These are phyloP conservation scores for Ambrosia artemisiifolia DNA, from an alignment of 129 eudicot genomes.

Conservation along the genomic window DNA sequence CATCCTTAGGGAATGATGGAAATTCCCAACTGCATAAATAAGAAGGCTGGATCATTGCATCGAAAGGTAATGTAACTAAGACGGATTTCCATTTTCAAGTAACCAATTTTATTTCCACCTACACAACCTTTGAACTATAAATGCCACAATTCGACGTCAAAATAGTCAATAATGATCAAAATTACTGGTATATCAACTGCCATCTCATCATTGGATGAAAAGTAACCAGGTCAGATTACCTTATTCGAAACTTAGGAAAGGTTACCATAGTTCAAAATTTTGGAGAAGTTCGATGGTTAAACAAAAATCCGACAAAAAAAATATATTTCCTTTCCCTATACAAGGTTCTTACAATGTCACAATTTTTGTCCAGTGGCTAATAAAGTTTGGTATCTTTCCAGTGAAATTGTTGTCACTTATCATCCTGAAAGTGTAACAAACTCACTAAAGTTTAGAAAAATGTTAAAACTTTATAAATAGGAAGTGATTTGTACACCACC, in stretches of 20 bases:
- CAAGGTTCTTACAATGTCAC: neutral
- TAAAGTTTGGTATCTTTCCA: neutral
- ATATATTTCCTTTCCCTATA: neutral
- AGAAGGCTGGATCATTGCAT: neutral
- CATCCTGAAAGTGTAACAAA: neutral
- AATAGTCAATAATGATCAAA: neutral
- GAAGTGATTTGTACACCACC: neutral
- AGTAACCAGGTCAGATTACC: too few species aligned
- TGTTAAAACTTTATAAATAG: neutral
- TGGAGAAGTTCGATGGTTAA: too few species aligned
- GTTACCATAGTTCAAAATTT: neutral
- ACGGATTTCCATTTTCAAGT: neutral
- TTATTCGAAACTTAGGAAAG: neutral
- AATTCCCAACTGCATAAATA: neutral
- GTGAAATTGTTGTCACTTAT: neutral
- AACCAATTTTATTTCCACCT: neutral
- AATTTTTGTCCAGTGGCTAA: neutral
- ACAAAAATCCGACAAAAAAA: neutral
- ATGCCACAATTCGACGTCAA: neutral
- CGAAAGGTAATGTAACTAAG: neutral
- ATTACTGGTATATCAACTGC: neutral
- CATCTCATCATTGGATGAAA: neutral
- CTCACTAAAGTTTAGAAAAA: neutral
- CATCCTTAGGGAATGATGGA: neutral
- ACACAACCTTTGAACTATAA: neutral